These are phyloP conservation scores for Saturnispora sekii DNA, from an alignment of 805 yeast species.

Conservation along the genomic window DNA sequence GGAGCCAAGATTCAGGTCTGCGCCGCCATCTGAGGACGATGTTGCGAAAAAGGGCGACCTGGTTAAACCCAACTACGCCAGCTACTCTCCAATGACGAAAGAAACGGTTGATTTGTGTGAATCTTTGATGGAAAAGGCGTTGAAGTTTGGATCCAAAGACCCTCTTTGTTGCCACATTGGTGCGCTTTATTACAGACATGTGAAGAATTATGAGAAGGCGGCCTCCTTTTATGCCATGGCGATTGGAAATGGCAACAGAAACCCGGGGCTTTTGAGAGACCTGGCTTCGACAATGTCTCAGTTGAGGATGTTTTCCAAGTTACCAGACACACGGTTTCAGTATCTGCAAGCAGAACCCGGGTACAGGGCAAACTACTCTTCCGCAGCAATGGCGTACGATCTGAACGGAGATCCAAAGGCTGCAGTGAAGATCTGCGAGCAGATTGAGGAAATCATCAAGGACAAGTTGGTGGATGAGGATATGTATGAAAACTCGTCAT, in stretches of 20 bases:
- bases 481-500: constrained; percentile 71
- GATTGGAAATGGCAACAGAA: constrained; percentile 65
- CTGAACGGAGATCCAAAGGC: constrained; percentile 55
- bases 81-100: constrained; percentile 38
- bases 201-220: constrained; percentile 64
- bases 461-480: constrained; percentile 61
- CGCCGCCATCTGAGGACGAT: constrained; percentile 7
- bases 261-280: constrained; percentile 74
- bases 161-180: constrained; percentile 76
- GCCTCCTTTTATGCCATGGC: constrained; percentile 70
- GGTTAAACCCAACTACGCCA: constrained; percentile 6
- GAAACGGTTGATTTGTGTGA: constrained; percentile 53
- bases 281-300: constrained; percentile 74
- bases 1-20: constrained; percentile 8
- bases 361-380: constrained; percentile 85
- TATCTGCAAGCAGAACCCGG: constrained; percentile 70
- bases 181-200: constrained; percentile 71
- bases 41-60: constrained; percentile 6
- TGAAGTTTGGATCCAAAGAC: constrained; percentile 47
- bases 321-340: constrained; percentile 53
- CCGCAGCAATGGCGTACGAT: constrained; percentile 77
- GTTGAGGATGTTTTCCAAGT: constrained; percentile 57
- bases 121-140: constrained; percentile 48
- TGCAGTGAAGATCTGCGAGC: constrained; percentile 62
- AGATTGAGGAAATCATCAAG: constrained; percentile 66